Base-by-base conservation (phyloP, 306 rosid genomes). In the Ochetophila trinervis region DNA sequence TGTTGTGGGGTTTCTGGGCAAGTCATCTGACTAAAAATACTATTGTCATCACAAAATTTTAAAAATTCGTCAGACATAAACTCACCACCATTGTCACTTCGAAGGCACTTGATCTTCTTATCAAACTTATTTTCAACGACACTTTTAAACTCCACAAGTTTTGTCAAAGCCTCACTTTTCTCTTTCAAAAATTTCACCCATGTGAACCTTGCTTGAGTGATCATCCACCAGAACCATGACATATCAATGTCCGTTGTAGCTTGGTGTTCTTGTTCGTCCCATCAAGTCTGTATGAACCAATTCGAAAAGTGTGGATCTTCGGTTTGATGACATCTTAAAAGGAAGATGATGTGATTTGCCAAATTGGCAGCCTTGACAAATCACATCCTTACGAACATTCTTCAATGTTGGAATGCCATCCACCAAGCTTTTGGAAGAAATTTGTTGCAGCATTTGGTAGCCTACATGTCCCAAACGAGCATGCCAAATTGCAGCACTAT, bases 181-280 rank as follows among this genome's bases (percentile, higher is more conserved):
- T 35, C 40, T 35, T 35, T 35, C 1, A 3, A 74, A 42, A 5
- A 27, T 27, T 34, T 68, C 56, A 20, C n/a, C n/a, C n/a, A n/a
- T n/a, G n/a, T n/a, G n/a, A n/a, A 12, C 30, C 2, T 75, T 63
- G 2, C 30, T 19, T 0, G 64, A 50, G 10, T 19, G 42, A 11
- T 76, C 60, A 53, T 52, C 68, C 18, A 59, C 49, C 5, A 76
- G 5, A 0, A 59, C 1, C 52, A 53, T 22, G 23, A 66, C 32
- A 37, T 66, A 74, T 0, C 18, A 6, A 21, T 3, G 8, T 2
- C 35, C 52, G 8, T 4, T 40, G 13, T n/a, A n/a, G 1, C 60
- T 60, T 8, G 65, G 57, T 19, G 53, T 62, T 47, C 9, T 20
- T 67, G n/a, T n/a, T 42, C 69, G 63, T 2, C 69, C 52, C 57